Evolutionary conservation across 805 yeast species (phyloP), one percentile per base, ranked within the genome.

Genomic region (Sugiyamaella lignohabitans): DNA sequence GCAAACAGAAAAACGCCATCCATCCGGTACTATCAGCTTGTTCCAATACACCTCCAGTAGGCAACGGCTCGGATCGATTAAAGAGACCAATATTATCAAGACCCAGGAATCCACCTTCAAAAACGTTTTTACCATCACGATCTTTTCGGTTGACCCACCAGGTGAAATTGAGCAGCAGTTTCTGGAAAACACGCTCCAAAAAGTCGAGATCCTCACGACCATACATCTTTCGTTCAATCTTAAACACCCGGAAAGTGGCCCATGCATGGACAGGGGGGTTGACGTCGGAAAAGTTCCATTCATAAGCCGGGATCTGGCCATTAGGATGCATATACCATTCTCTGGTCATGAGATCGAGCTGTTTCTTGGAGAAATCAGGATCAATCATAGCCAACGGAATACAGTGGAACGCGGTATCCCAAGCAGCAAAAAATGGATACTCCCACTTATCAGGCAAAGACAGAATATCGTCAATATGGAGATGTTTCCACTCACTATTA

Each of bases 251-350:
- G 63, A 80, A 88, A 11, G 89, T 81, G 1, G 96, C 82, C 96
- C 96, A 88, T 0, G 96, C 96, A 63, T 89, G 96, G 30, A 88
- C 97, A 0, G 97, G 97, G 1, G 97, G 97, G 62, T 88, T 88
- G n/a, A 89, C 95, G 64, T 88, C 97, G 52, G 84, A 72, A 59
- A 88, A 88, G 63, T 89, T 88, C 97, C 97, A 88, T 66, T 88
- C 97, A 64, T 88, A 88, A 11, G 96, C 96, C 0, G 97, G 96
- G 53, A 87, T 79, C 66, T 89, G 96, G n/a, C 97, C 97, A 63
- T 88, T 88, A 40, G 96, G 96, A 62, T 91, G 96, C 94, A 87
- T 87, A 62, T 88, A 88, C 96, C 96, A 88, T 66, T 88, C 97
- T 60, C 96, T 75, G 24, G 95, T 83, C 62, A 88, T 70, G 48